Base-by-base conservation (phyloP, 495 filamentous ascomycete genomes). In the Eremomyces bilateralis region DNA sequence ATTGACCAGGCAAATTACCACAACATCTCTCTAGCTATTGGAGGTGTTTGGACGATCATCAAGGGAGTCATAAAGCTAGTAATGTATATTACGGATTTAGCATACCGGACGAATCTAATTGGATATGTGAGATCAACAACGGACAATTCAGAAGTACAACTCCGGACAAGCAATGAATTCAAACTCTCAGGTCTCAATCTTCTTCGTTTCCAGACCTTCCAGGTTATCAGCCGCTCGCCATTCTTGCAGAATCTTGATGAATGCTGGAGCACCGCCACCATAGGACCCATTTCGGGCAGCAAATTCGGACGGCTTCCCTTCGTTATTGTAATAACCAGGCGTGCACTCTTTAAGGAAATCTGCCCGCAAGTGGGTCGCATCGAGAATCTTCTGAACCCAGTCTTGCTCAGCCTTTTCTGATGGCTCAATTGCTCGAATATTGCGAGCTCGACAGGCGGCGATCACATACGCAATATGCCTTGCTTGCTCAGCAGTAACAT, bases 281-380 rank as follows among this genome's bases (percentile, higher is more conserved):
- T 32, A 44, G 0, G 21, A 29, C 16, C 29, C 29, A 30, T 30
- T 40, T 30, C 34, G 2, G 34, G 35, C 11, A 13, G 29, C 10
- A 12, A 20, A 22, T 21, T 29, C 20, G 12, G 22, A 6, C 29
- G 28, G 13, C 34, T 29, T 38, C 12, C 38, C 42, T 22, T 44
- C 42, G 16, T 34, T 33, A 21, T 41, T 44, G 15, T 37, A 38
- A 35, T 42, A 45, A 8, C 43, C 39, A 1, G 43, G 43, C 29
- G 43, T 45, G 19, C 43, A 45, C 31, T 39, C 40, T 11, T 31
- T 35, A 15, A 36, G 24, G 17, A 40, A 40, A 13, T 36, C 32
- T 16, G n/a, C 20, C 10, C 36, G 20, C 1, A 28, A 3, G 12
- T 20, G 21, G 10, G 31, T 32, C 20, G 31, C 31, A 19, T 39